Evolutionary conservation across 306 rosid genomes (phyloP).

Genomic region (Quercus agrifolia): DNA sequence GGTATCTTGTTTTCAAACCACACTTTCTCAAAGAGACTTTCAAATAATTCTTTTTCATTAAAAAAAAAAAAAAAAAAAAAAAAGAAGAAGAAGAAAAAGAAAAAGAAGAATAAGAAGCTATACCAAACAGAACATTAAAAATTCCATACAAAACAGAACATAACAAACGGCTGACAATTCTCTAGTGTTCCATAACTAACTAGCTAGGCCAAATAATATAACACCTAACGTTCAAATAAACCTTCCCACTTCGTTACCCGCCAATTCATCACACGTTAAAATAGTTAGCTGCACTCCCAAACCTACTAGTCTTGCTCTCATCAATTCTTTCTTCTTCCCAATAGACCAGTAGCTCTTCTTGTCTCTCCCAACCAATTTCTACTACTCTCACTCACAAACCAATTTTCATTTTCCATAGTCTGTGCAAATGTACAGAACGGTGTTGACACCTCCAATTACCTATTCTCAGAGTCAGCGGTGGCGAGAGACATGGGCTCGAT

Average conservation of each 20-base stretch:
- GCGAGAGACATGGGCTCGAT: constrained; percentile 34
- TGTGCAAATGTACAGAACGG: constrained; percentile 26
- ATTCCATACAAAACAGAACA: neutral
- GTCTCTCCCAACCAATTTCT: no score
- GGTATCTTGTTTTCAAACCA: no score
- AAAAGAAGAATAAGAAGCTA: no score
- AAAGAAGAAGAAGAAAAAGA: fast-evolving
- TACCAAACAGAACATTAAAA: no score
- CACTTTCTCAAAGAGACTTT: no score
- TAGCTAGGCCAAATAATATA: neutral
- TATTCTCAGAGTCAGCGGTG: constrained; percentile 26
- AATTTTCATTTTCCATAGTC: neutral
- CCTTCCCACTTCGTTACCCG: constrained; percentile 28
- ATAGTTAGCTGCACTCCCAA: constrained; percentile 30
- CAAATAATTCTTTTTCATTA: no score
- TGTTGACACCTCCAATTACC: neutral
- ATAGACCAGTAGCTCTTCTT: neutral
- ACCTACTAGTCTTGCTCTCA: constrained; percentile 37
- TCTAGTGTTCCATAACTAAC: neutral
- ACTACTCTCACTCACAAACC: no score
- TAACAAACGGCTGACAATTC: neutral
- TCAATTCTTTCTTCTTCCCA: neutral
- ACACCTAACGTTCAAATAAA: constrained; percentile 41
- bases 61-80: fast-evolving
- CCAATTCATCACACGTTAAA: constrained; percentile 13